Percentiles rank a stretch among this genome's conserved stretches.
Evolutionary conservation across 768 basidiomycete species (phyloP).

Genomic region (Russula dissimulans): DNA sequence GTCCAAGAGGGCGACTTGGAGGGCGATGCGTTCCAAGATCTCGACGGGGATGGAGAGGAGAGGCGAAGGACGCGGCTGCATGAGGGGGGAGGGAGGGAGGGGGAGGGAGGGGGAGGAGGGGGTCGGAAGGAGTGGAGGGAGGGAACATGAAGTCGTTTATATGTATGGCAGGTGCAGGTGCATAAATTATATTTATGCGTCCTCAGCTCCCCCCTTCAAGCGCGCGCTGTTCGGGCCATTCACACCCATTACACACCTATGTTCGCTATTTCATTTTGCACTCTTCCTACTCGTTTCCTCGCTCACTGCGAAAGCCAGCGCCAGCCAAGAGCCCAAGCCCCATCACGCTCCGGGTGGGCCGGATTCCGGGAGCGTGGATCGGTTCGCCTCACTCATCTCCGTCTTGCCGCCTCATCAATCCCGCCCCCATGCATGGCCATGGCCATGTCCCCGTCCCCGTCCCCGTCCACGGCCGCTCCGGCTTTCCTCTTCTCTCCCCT

Average conservation of each 20-base stretch:
- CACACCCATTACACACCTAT: too few species aligned
- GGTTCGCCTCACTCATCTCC: conserved; percentile 3
- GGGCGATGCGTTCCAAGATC: conserved; percentile 42
- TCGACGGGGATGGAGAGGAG: conserved; percentile 31
- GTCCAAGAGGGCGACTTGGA: conserved; percentile 35
- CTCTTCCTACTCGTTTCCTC: too few species aligned
- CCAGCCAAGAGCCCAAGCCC: too few species aligned
- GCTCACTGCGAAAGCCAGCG: too few species aligned
- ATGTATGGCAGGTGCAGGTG: conserved; percentile 9
- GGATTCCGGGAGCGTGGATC: background rate
- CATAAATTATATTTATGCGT: conserved; percentile 4
- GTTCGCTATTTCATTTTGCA: too few species aligned
- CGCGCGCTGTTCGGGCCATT: background rate
- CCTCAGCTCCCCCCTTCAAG: background rate
- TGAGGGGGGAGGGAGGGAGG: background rate
- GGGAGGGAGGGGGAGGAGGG: background rate
- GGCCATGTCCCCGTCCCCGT: background rate
- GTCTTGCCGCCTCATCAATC: conserved; percentile 1
- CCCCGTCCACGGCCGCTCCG: conserved; percentile 1
- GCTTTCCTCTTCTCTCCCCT: background rate
- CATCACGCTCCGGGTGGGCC: background rate
- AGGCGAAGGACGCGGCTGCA: background rate
- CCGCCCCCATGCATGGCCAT: background rate
- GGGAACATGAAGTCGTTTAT: conserved; percentile 13
- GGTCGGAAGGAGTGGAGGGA: conserved; percentile 4